These are phyloP conservation scores for Eutrema yunnanense DNA, from an alignment of 345 rosid genomes.

Conservation along the genomic window DNA sequence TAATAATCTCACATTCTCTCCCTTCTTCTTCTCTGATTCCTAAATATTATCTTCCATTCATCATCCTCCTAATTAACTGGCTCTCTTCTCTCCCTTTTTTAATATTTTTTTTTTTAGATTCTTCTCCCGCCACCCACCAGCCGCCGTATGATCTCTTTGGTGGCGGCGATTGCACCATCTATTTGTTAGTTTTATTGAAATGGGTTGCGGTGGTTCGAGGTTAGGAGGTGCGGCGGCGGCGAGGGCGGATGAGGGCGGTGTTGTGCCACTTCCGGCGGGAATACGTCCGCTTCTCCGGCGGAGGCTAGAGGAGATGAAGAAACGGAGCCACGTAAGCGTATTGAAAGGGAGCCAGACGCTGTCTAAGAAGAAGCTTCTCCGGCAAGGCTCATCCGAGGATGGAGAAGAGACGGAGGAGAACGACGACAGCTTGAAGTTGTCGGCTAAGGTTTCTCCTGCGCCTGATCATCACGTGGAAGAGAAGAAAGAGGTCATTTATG, in stretches of 20 bases:
- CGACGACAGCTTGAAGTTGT: constrained; percentile 10
- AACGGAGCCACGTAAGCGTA: constrained; percentile 23
- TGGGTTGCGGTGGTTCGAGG: constrained; percentile 31
- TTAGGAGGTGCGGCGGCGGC: constrained; percentile 8
- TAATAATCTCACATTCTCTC: constrained; percentile 5
- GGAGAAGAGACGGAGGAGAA: constrained; percentile 19
- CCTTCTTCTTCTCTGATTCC: background rate
- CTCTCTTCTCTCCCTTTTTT: constrained; percentile 5
- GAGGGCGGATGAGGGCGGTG: constrained; percentile 5
- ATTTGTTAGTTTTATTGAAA: constrained; percentile 6
- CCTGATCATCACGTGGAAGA: constrained; percentile 22
- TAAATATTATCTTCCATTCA: constrained; percentile 9
- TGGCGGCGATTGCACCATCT: background rate
- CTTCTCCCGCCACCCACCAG: background rate
- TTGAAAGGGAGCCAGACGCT: constrained; percentile 26
- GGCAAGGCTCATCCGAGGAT: constrained; percentile 10
- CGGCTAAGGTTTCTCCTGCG: constrained; percentile 30
- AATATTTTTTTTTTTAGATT: background rate
- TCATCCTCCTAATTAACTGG: background rate
- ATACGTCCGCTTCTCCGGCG: constrained; percentile 33
- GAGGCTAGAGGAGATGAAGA: constrained; percentile 33
- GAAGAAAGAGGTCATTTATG: constrained; percentile 24
- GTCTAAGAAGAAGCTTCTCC: constrained; percentile 34
- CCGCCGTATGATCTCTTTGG: constrained; percentile 12
- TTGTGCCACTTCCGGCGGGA: constrained; percentile 19